These are phyloP conservation scores for Wickerhamia fluorescens DNA, from an alignment of 805 yeast genomes.

Conservation along the genomic window DNA sequence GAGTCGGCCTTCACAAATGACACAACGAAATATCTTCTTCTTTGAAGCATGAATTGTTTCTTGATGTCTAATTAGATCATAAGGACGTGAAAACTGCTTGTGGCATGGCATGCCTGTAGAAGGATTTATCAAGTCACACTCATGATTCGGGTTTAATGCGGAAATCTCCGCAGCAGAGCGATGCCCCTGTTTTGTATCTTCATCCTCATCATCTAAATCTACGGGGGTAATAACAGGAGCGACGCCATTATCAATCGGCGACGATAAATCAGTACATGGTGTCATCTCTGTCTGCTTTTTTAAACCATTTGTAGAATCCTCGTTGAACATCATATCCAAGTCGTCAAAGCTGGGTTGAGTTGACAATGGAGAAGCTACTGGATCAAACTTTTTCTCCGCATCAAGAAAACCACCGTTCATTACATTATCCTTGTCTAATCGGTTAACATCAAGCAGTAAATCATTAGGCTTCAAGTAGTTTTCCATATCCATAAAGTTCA, in stretches of 20 bases:
- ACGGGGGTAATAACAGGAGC: no score
- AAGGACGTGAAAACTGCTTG: slow-evolving; percentile 74
- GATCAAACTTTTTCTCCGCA: slow-evolving; percentile 4
- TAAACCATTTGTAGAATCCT: background rate
- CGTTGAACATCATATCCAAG: no score
- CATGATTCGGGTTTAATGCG: slow-evolving; percentile 38
- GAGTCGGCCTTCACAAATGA: slow-evolving; percentile 38
- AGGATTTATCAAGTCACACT: slow-evolving; percentile 55
- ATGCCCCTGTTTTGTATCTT: slow-evolving; percentile 2
- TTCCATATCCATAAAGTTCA: slow-evolving; percentile 8
- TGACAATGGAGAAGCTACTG: no score
- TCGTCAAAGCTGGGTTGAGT: slow-evolving; percentile 3
- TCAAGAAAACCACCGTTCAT: slow-evolving; percentile 9
- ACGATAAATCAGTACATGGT: no score
- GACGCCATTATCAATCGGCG: no score
- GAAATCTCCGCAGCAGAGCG: slow-evolving; percentile 26
- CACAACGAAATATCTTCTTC: slow-evolving; percentile 40
- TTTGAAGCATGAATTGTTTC: slow-evolving; percentile 42
- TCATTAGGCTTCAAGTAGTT: slow-evolving; percentile 5
- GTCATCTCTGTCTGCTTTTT: no score
- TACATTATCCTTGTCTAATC: slow-evolving; percentile 6
- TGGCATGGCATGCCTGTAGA: slow-evolving; percentile 57
- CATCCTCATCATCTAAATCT: slow-evolving; percentile 3
- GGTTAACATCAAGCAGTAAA: slow-evolving; percentile 2
- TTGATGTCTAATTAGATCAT: slow-evolving; percentile 40